Evolutionary conservation across 768 basidiomycete genomes (phyloP).

Genomic region (Xerocomus spinulosus): DNA sequence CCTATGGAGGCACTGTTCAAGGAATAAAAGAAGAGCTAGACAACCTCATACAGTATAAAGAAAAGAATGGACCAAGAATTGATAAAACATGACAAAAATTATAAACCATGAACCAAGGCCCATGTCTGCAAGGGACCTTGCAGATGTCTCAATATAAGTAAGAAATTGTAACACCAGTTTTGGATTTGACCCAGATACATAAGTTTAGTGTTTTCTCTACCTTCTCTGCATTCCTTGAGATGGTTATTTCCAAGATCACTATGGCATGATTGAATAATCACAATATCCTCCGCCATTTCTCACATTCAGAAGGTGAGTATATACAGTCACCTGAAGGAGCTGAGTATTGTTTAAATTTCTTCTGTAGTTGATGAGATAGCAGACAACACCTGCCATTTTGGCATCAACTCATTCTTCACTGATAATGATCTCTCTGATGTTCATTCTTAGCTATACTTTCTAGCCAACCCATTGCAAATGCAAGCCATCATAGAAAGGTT

Average conservation of each 20-base stretch:
- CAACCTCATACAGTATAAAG: too few relatives aligned
- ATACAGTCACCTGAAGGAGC: background rate
- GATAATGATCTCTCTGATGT: constrained; percentile 84
- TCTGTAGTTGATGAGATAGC: constrained; percentile 64
- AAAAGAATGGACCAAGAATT: too few relatives aligned
- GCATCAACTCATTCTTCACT: constrained; percentile 82
- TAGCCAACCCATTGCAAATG: constrained; percentile 82
- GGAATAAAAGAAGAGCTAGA: too few relatives aligned
- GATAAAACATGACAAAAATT: too few relatives aligned
- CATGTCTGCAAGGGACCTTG: too few relatives aligned
- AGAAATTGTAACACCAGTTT: too few relatives aligned
- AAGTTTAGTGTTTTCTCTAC: constrained; percentile 89
- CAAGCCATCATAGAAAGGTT: constrained; percentile 70
- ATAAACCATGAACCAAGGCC: too few relatives aligned
- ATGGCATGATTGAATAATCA: constrained; percentile 91
- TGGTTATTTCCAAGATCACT: constrained; percentile 83
- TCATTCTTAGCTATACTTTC: constrained; percentile 82
- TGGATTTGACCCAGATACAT: constrained; percentile 72
- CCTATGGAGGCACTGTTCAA: too few relatives aligned
- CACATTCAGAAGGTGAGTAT: constrained; percentile 73
- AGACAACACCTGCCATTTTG: constrained; percentile 59
- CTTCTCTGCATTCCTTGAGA: constrained; percentile 89
- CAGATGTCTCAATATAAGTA: too few relatives aligned
- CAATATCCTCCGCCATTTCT: constrained; percentile 86
- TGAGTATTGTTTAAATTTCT: background rate